Evolutionary conservation across 345 rosid species (phyloP).

Genomic region (Microcos paniculata): DNA sequence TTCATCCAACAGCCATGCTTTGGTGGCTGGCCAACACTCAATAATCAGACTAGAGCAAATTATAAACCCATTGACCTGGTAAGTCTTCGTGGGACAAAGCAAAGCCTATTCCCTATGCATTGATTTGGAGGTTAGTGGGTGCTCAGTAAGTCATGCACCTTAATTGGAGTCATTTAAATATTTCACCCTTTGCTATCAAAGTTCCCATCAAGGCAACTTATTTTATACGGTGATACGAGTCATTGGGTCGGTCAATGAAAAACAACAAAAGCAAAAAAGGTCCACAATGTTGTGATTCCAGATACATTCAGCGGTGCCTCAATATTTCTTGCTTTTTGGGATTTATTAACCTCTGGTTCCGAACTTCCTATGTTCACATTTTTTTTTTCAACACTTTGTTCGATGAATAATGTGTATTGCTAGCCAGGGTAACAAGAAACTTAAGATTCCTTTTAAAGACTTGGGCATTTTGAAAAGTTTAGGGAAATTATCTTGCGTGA

Average conservation of each 20-base stretch:
- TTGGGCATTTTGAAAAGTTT: background rate
- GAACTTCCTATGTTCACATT: background rate
- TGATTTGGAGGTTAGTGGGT: background rate
- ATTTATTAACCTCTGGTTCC: no score
- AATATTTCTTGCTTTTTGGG: no score
- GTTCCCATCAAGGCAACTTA: background rate
- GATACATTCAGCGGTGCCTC: no score
- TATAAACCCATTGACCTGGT: constrained; percentile 7
- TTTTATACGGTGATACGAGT: background rate
- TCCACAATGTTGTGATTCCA: background rate
- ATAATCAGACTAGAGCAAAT: background rate
- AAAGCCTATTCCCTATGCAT: background rate
- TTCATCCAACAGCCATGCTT: no score
- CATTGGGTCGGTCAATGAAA: background rate
- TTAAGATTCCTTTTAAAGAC: background rate
- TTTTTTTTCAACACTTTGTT: background rate
- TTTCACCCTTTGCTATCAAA: background rate
- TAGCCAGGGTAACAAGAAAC: background rate
- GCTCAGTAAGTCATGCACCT: background rate
- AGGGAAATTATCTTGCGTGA: background rate
- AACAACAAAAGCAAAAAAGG: background rate
- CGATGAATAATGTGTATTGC: background rate
- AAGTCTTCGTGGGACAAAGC: background rate
- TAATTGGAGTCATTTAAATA: background rate
- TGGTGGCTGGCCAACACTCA: background rate